Conservation (phyloP, 1,284 basidiomycete species). For the Grifola frondosa region DNA sequence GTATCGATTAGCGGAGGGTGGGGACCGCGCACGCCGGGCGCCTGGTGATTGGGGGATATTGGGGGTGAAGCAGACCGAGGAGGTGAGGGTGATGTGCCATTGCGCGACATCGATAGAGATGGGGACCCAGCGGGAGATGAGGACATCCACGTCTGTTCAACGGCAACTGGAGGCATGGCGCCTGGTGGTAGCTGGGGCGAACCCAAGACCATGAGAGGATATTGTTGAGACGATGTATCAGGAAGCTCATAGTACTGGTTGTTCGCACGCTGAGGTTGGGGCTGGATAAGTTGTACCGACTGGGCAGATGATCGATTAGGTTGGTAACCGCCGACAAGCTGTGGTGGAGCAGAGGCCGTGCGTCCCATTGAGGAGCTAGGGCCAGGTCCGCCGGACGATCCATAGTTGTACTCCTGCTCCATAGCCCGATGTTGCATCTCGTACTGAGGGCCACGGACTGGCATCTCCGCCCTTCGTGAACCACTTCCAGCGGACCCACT, state of each 20-base stretch:
- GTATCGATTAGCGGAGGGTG: slow-evolving; percentile 41
- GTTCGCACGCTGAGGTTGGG: slow-evolving; percentile 33
- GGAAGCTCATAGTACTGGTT: slow-evolving; percentile 36
- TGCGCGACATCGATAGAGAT: slow-evolving; percentile 14
- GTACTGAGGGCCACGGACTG: slow-evolving; percentile 86
- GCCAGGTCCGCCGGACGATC: slow-evolving; percentile 11
- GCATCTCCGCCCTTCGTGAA: slow-evolving; percentile 78
- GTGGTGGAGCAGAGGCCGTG: slow-evolving; percentile 26
- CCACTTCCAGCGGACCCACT: slow-evolving; percentile 52
- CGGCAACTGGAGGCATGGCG: slow-evolving; percentile 53
- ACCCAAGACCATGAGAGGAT: slow-evolving; percentile 21
- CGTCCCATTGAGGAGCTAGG: too few species aligned
- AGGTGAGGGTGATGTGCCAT: slow-evolving; percentile 37
- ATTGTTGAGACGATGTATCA: slow-evolving; percentile 33
- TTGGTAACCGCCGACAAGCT: slow-evolving; percentile 14
- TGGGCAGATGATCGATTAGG: slow-evolving; percentile 15
- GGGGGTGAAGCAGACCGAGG: slow-evolving; percentile 35
- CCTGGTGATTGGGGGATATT: slow-evolving; percentile 16
- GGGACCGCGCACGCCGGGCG: slow-evolving; percentile 36
- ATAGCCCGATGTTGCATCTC: slow-evolving; percentile 91
- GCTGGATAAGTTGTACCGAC: slow-evolving; percentile 32
- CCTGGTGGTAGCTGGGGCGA: slow-evolving; percentile 51
- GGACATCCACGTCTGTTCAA: slow-evolving; percentile 33
- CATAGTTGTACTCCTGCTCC: slow-evolving; percentile 73
- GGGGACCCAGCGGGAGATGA: slow-evolving; percentile 14